Base-by-base conservation (phyloP, 179 eudicot species). In the Beta corolliflora region DNA sequence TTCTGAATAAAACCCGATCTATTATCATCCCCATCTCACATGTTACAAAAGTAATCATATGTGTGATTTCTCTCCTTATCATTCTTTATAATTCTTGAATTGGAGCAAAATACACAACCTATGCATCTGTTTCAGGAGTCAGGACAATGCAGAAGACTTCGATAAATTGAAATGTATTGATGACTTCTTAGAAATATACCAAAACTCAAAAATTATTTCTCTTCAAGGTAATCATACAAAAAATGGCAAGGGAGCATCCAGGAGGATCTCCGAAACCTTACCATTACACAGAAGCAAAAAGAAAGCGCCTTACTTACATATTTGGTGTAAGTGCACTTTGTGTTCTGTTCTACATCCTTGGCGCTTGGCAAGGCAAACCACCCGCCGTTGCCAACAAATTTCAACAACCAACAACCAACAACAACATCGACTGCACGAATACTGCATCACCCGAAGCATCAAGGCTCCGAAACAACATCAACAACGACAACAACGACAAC, bases 191-290 rank as follows among this genome's bases (percentile, higher is more conserved):
- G 45, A 31, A n/a, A 75, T 18, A 41, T 36, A 56, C 36, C 29
- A 1, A 59, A 75, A 19, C 1, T 31, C 67, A 58, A 54, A 3
- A 36, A 36, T 36, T 29, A 56, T 41, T 6, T 29, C 45, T n/a
- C 31, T 19, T 29, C 5, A 4, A 64, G 72, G 9, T 16, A 44
- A 59, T 46, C 15, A 59, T 9, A 75, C 0, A 54, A 16, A 48
- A 84, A 84, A 95, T 95, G 98, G 98, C 86, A 59, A 92, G 89
- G 84, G 94, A 89, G 23, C 88, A 89, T 29, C 78, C 76, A 52
- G 81, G 81, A 73, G 98, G 97, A 83, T 91, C 94, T 19, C 94
- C 97, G 9, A 92, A 91, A 85, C 89, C 86, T 55, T 89, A 91
- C 73, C 87, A 88, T 77, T 59, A 82, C 72, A 73, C 81, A 60